A percentile compares a stretch with the other conserved stretches of the same genome.
Evolutionary conservation across 2,329 filamentous ascomycete species (phyloP).

Genomic region (Penicillium hordei): DNA sequence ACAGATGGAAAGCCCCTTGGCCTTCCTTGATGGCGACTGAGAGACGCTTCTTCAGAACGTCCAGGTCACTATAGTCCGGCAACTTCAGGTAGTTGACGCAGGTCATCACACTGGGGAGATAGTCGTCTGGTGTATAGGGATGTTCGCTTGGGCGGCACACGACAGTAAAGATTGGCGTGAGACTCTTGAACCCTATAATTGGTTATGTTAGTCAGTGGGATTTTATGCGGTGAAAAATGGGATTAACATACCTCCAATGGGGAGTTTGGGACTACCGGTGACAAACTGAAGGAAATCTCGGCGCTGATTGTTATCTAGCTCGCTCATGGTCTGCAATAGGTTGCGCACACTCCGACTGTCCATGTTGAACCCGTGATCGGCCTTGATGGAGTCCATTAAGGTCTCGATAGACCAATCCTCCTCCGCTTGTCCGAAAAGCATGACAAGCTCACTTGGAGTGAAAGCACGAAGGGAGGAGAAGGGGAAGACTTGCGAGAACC

Average conservation of each 20-base stretch:
- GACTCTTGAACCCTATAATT: constrained; percentile 79
- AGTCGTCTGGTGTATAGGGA: constrained; percentile 91
- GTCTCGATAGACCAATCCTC: constrained; percentile 98
- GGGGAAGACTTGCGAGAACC: constrained; percentile 95
- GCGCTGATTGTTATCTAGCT: constrained; percentile 70
- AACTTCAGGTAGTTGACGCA: constrained; percentile 99
- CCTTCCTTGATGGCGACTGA: constrained; percentile 88
- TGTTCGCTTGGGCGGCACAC: constrained; percentile 98
- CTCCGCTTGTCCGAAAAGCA: constrained; percentile 86
- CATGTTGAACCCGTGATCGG: constrained; percentile 97
- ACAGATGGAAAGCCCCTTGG: constrained; percentile 96
- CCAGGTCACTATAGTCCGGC: constrained; percentile 82
- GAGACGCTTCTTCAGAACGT: constrained; percentile 74
- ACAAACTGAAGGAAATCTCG: constrained; percentile 97
- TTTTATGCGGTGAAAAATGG: not conserved
- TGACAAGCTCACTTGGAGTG: constrained; percentile 90
- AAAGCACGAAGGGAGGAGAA: constrained; percentile 91
- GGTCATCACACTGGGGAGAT: constrained; percentile 99
- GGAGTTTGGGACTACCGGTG: constrained; percentile 94
- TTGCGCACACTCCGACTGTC: constrained; percentile 96
- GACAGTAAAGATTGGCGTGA: constrained; percentile 98
- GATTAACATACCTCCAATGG: constrained; percentile 77
- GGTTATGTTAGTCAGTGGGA: constrained; percentile 7
- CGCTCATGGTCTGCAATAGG: constrained; percentile 90
- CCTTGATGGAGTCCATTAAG: constrained; percentile 97